Evolutionary conservation across 768 basidiomycete genomes (phyloP), one percentile per base, ranked within the genome.

Genomic region (Pleurotus tuoliensis): DNA sequence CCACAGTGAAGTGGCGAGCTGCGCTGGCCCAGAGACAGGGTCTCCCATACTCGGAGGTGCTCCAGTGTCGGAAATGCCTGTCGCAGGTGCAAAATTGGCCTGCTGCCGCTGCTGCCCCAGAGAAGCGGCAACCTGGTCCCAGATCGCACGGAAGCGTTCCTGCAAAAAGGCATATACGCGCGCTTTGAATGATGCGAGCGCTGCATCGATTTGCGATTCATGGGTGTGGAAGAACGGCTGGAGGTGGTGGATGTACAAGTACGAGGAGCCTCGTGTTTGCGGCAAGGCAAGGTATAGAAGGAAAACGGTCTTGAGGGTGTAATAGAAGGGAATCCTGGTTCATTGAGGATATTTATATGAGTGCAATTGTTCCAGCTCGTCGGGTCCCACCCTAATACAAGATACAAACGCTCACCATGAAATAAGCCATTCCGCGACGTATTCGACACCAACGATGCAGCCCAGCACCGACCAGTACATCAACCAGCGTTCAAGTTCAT

Each of bases 391-490:
- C 30, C 9, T 34, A 11, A 34, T 34, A 3, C 30, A 4, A 2
- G 30, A 34, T 34, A 34, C 30, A 39, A 18, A 34, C 20, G 75
- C 87, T 64, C 63, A 92, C 94, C 94, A 94, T 59, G 86, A 90
- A 27, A 96, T 73, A 13, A 87, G 71, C 92, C 94, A 95, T 64
- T 94, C 93, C 7, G 87, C 87, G 24, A 90, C 76, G 64, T 88
- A 89, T 70, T 97, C 94, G 4, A 91, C 72, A 3, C 83, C 87
- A 13, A 94, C 81, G 64, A 94, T 83, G 66, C 87, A 89, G 2
- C 90, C 89, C 2, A 92, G 79, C 0, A 91, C 89, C n/a, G 86
- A 86, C 94, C 95, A 98, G 64, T 97, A 98, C 91, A 94, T 95
- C 54, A 98, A 79, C 94, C 95, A 97, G 71, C 93, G 78, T 68